phyloP scores from a whole-genome alignment of 148 eudicot species.

The Rhododendron williamsianum region DNA sequence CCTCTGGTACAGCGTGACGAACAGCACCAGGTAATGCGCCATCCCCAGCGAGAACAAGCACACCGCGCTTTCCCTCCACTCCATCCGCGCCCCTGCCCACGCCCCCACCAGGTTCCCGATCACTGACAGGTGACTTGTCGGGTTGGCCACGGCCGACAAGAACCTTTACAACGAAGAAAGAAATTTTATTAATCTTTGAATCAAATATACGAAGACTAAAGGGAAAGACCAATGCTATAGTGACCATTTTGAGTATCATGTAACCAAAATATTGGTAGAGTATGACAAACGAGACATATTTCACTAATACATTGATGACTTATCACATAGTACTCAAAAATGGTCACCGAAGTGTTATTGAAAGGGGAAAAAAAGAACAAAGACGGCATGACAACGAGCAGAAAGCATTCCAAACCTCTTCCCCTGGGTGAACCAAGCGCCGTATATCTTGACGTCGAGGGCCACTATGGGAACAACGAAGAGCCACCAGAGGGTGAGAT shows the following conservation, averaged over 20 bases:
- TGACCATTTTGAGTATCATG: too few species aligned
- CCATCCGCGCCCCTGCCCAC: conserved; percentile 45
- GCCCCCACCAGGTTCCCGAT: conserved; percentile 54
- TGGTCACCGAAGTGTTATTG: too few species aligned
- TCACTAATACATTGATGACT: too few species aligned
- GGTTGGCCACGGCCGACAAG: conserved; percentile 37
- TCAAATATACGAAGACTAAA: too few species aligned
- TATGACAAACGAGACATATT: too few species aligned
- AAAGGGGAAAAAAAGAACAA: too few species aligned
- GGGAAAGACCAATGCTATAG: too few species aligned
- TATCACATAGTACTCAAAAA: too few species aligned
- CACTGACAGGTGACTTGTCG: conserved; percentile 41
- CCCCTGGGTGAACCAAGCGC: conserved; percentile 46
- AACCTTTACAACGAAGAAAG: background rate
- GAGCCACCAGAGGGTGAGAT: conserved; percentile 36
- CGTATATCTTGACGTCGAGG: conserved; percentile 45
- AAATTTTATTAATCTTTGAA: too few species aligned
- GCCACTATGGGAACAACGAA: conserved; percentile 31
- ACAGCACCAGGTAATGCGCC: conserved; percentile 56
- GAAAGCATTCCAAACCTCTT: conserved; percentile 17
- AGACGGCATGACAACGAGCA: background rate
- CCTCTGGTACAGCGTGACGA: conserved; percentile 44
- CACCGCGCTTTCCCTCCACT: conserved; percentile 50
- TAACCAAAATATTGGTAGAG: too few species aligned
- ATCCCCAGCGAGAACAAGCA: conserved; percentile 61